Evolutionary conservation across 768 basidiomycete species (phyloP).

Genomic region (Heimioporus sp.): DNA sequence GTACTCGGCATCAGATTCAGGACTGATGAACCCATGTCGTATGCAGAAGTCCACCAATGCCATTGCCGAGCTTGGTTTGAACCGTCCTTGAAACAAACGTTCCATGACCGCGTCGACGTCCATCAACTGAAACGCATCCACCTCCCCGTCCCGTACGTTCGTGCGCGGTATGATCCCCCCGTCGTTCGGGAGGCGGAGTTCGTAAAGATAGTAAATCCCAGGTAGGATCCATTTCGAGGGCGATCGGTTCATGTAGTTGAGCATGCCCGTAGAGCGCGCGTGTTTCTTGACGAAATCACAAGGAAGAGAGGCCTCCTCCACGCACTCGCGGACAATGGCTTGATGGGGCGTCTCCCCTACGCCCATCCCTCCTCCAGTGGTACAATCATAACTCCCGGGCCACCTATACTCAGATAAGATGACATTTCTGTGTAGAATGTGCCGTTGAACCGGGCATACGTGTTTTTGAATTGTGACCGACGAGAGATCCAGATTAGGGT

Average conservation of each 20-base stretch:
- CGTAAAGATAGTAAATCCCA: slow-evolving; percentile 44
- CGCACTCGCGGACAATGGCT: slow-evolving; percentile 41
- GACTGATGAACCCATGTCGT: slow-evolving; percentile 31
- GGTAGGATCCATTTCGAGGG: slow-evolving; percentile 44
- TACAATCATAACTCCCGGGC: slow-evolving; percentile 41
- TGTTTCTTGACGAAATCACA: slow-evolving; percentile 32
- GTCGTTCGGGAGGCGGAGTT: slow-evolving; percentile 39
- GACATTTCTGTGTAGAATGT: background rate
- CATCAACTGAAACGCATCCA: slow-evolving; percentile 41
- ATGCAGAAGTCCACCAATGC: slow-evolving; percentile 43
- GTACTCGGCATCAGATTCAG: slow-evolving; percentile 23
- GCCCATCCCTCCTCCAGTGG: slow-evolving; percentile 43
- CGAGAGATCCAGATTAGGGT: slow-evolving; percentile 41
- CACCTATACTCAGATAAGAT: slow-evolving; percentile 7
- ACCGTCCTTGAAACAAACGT: slow-evolving; percentile 32
- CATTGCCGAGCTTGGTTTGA: slow-evolving; percentile 44
- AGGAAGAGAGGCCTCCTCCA: slow-evolving; percentile 44
- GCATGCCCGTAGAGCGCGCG: slow-evolving; percentile 35
- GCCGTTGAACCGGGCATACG: slow-evolving; percentile 24
- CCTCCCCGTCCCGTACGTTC: slow-evolving; percentile 41
- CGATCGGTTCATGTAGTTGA: slow-evolving; percentile 42
- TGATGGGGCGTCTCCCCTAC: slow-evolving; percentile 36
- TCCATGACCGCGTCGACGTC: slow-evolving; percentile 32
- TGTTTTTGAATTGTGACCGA: slow-evolving; percentile 39
- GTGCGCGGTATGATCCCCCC: slow-evolving; percentile 32